Conservation (phyloP, 371 early-diverging fungal species). For the Dichotomocladium elegans region DNA sequence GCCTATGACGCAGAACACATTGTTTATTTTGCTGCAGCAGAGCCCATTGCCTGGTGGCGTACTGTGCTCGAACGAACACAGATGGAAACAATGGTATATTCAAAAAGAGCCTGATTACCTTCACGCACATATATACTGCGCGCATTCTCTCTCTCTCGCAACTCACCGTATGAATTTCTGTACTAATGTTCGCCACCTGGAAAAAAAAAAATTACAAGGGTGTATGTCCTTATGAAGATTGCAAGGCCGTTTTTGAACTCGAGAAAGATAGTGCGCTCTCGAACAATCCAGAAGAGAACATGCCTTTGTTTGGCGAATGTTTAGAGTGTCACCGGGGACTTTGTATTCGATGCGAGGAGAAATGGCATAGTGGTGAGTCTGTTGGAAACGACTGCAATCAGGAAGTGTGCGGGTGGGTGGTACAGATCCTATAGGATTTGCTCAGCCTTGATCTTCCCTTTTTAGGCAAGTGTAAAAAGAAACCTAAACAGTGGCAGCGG, state of each 20-base stretch:
- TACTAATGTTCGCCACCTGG: no score
- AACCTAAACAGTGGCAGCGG: no score
- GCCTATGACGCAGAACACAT: background rate
- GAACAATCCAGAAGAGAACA: background rate
- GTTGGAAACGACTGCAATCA: background rate
- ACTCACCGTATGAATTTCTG: no score
- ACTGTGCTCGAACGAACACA: background rate
- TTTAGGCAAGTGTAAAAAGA: background rate
- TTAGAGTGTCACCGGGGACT: slow-evolving; percentile 4
- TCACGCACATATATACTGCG: background rate
- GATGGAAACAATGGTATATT: background rate
- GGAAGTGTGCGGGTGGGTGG: background rate
- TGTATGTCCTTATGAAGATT: slow-evolving; percentile 6
- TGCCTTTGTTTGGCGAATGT: slow-evolving; percentile 1
- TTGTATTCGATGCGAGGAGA: background rate
- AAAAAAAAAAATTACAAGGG: no score
- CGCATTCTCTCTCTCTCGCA: no score
- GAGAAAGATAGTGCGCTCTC: no score
- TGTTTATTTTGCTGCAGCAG: background rate
- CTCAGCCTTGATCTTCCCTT: background rate
- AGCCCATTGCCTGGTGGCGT: background rate
- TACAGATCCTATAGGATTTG: background rate
- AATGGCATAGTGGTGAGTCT: background rate
- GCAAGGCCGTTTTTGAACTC: background rate
- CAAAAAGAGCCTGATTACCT: background rate